Base-by-base conservation (phyloP, 2,329 filamentous ascomycete genomes). In the Hypoxylon sp. region DNA sequence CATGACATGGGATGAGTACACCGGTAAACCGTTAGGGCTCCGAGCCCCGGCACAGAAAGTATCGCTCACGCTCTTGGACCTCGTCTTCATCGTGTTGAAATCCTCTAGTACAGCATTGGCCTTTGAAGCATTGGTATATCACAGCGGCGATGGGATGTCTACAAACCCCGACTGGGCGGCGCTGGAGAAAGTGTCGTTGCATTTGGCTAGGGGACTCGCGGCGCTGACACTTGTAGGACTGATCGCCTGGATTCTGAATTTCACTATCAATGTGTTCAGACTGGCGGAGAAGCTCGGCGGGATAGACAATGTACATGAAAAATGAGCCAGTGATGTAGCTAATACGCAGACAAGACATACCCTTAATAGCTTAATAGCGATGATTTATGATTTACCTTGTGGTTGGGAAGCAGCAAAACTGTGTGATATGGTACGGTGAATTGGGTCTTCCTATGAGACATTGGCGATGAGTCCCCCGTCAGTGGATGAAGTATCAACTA, bases 51-150 rank as follows among this genome's bases (percentile, higher is more conserved):
- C 89, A 60, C 91, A 93, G 50, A 99, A 99, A 78, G 91, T 97
- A 69, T 89, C 92, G 12, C 87, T 99, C 51, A 92, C 98, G 64
- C 87, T 99, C 57, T 86, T 97, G 61, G 96, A 99, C 79, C 84
- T 99, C 2, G 90, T 97, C 74, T 99, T 99, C 77, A 97, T 99
- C 74, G 94, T 98, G 42, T 97, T 99, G 81, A 95, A 97, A 78
- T 93, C 94, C 3, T 93, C 94, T 53, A 98, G 97, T 79, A 86
- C 97, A 24, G 92, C 93, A 40, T 82, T 99, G 68, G 94, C 95
- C 1, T 97, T 97, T 76, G 91, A 93, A 75, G 91, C 93, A 7
- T 82, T 97, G 56, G 90, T 93, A 77, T 84, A 86, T 75, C 78
- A 84, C 74, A 78, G 71, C 33, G 71, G 71, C 3, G 68, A 71